Percentiles rank a stretch among this genome's conserved stretches.
phyloP scores from a whole-genome alignment of 2,329 filamentous ascomycete species.

The Exophiala oligosperma region DNA sequence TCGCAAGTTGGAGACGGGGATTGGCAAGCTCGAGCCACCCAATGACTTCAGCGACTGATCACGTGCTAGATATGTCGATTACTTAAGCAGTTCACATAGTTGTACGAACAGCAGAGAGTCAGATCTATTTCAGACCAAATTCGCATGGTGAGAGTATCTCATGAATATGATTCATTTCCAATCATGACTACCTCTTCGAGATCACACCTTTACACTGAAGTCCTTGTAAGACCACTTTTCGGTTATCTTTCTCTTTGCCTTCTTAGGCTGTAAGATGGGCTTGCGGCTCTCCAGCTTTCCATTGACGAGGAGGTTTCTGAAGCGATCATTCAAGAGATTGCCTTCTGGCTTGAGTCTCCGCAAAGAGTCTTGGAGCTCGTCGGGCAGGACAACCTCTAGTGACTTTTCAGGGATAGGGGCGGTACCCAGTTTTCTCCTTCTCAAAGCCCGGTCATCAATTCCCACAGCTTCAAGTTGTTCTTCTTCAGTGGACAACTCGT shows the following conservation, averaged over 20 bases:
- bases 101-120: too few relatives aligned
- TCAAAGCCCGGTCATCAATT: slow-evolving; percentile 33
- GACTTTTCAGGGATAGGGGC: slow-evolving; percentile 67
- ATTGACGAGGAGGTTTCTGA: slow-evolving; percentile 81
- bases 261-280: slow-evolving; percentile 76
- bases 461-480: slow-evolving; percentile 50
- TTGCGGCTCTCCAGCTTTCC: slow-evolving; percentile 86
- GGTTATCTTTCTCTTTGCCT: slow-evolving; percentile 75
- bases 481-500: slow-evolving; percentile 37
- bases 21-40: neutral
- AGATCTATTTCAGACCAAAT: too few relatives aligned
- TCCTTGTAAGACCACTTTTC: slow-evolving; percentile 99
- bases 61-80: neutral
- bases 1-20: slow-evolving; percentile 5
- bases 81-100: neutral
- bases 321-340: slow-evolving; percentile 90
- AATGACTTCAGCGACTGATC: neutral
- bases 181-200: too few relatives aligned
- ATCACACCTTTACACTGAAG: slow-evolving; percentile 51
- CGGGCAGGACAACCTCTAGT: slow-evolving; percentile 75
- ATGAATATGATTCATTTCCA: too few relatives aligned
- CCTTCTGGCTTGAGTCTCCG: slow-evolving; percentile 87
- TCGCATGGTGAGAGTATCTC: too few relatives aligned
- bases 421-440: slow-evolving; percentile 22
- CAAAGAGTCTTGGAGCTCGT: slow-evolving; percentile 81